A percentile compares a stretch with the other conserved stretches of the same genome.
Conservation (phyloP, 1,284 basidiomycete genomes). For the Ceratobasidium sp. region DNA sequence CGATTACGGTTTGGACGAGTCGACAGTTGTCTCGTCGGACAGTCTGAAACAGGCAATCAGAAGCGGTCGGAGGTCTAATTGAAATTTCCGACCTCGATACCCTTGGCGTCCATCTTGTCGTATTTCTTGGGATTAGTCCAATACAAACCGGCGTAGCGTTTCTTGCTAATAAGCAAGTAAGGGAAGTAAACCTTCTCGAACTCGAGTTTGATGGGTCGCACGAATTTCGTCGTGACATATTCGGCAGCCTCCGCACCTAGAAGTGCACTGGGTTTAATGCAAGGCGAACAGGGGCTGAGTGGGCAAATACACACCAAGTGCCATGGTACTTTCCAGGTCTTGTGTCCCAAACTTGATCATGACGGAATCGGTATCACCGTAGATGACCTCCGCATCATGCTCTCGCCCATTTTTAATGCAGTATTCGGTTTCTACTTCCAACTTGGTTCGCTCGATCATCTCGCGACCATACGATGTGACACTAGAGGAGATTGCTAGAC, state of each 20-base stretch:
- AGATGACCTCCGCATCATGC: conserved; percentile 90
- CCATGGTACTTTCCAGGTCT: conserved; percentile 86
- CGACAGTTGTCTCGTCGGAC: conserved; percentile 96
- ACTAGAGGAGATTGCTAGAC: conserved; percentile 91
- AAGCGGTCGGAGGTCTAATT: not conserved
- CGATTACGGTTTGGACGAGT: conserved; percentile 93
- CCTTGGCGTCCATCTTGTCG: conserved; percentile 99
- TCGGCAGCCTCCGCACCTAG: conserved; percentile 92
- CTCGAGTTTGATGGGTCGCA: conserved; percentile 95
- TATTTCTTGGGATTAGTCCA: conserved; percentile 94
- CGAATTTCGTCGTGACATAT: conserved; percentile 88
- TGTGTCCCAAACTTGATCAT: conserved; percentile 94
- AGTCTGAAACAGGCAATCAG: conserved; percentile 61
- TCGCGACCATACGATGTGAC: conserved; percentile 92
- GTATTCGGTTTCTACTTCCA: conserved; percentile 89
- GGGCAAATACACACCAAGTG: conserved; percentile 65
- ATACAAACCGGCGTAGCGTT: conserved; percentile 94
- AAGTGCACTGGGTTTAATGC: not conserved
- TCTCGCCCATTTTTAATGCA: conserved; percentile 82
- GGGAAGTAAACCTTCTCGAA: conserved; percentile 99
- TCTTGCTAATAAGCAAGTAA: conserved; percentile 95
- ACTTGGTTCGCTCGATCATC: conserved; percentile 96
- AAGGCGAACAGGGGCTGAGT: conserved; percentile 8
- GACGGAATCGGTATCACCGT: conserved; percentile 97
- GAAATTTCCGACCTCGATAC: conserved; percentile 78